These are phyloP conservation scores for Coemansia sp. DNA, from an alignment of 192 early-diverging fungal species.

Conservation along the genomic window DNA sequence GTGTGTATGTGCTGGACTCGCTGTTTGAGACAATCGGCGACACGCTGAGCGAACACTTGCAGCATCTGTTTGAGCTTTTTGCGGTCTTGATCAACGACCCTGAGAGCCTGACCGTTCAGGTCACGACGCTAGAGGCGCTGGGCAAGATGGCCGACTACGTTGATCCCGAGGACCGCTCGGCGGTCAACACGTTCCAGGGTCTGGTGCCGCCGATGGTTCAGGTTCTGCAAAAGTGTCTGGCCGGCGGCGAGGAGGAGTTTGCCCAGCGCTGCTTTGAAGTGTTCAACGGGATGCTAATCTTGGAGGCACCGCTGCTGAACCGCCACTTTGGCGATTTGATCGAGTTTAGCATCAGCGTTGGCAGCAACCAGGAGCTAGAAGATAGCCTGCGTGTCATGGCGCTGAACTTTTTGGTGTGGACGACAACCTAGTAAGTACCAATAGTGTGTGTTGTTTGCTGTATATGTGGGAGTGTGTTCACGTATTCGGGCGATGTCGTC, in stretches of 20 bases:
- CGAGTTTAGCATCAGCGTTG: constrained; percentile 75
- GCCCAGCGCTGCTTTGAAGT: constrained; percentile 83
- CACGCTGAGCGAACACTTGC: constrained; percentile 55
- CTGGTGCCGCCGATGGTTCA: constrained; percentile 83
- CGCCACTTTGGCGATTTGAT: constrained; percentile 78
- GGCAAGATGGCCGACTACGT: constrained; percentile 83
- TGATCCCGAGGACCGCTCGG: constrained; percentile 65
- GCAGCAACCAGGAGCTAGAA: constrained; percentile 65
- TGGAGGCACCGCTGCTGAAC: constrained; percentile 79
- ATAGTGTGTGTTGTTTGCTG: neutral
- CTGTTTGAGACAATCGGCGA: constrained; percentile 87
- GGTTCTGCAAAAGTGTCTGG: constrained; percentile 78
- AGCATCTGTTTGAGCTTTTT: constrained; percentile 75
- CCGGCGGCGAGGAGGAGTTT: constrained; percentile 70
- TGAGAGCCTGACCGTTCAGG: constrained; percentile 76
- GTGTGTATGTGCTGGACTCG: constrained; percentile 80
- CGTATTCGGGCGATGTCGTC: neutral
- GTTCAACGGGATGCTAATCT: constrained; percentile 75
- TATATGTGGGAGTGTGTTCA: neutral
- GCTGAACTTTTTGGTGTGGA: constrained; percentile 68
- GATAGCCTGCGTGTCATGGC: constrained; percentile 74
- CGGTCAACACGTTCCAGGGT: constrained; percentile 69
- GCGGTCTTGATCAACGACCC: constrained; percentile 72
- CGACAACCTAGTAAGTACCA: constrained; percentile 66
- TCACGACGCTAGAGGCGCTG: constrained; percentile 77